These are phyloP conservation scores for Kodamaea hsintzibuensis DNA, from an alignment of 805 yeast genomes.

Conservation along the genomic window DNA sequence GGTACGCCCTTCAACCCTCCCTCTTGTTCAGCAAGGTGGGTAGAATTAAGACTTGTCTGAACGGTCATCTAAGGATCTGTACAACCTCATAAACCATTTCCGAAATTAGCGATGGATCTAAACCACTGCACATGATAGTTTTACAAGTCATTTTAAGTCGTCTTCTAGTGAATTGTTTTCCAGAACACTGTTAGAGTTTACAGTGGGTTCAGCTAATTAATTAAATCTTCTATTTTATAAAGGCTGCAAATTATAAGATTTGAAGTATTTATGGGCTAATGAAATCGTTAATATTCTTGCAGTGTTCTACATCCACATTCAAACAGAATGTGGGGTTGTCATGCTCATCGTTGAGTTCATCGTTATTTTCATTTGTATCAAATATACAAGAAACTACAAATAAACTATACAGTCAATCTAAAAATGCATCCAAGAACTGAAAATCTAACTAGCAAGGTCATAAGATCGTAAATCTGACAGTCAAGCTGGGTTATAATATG, in stretches of 20 bases:
- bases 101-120: neutral
- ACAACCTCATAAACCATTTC: neutral
- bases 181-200: too few species aligned
- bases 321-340: neutral
- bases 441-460: constrained; percentile 1
- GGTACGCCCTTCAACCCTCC: neutral
- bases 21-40: neutral
- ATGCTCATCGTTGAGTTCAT: neutral
- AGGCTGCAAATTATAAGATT: neutral
- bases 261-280: neutral
- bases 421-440: constrained; percentile 3
- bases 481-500: constrained; percentile 4
- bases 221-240: neutral
- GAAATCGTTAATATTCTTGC: too few species aligned
- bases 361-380: neutral
- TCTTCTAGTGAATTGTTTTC: too few species aligned
- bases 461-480: constrained; percentile 1
- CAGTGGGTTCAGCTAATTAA: neutral
- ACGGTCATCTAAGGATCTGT: neutral
- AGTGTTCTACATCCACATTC: neutral
- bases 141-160: neutral
- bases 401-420: neutral
- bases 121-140: constrained; percentile 2
- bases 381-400: neutral
- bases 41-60: neutral